A percentile compares a stretch with the other conserved stretches of the same genome.
These are phyloP conservation scores for Dianthus caryophyllus DNA, from an alignment of 148 eudicot species.

Conservation along the genomic window DNA sequence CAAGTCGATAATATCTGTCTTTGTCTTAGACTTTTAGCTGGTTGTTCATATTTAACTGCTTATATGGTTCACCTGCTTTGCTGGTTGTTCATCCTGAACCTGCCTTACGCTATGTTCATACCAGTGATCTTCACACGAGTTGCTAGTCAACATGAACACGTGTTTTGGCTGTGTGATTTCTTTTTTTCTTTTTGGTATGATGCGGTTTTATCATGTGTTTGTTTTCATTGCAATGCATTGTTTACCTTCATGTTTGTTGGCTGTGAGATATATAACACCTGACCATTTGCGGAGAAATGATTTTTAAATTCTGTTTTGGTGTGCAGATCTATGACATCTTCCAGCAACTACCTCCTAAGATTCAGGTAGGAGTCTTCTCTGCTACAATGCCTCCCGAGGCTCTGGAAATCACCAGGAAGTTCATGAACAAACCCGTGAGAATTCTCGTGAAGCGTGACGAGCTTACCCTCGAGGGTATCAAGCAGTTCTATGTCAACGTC, in stretches of 20 bases:
- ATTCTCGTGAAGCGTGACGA: slow-evolving; percentile 85
- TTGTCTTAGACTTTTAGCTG: not conserved
- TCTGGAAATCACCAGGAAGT: slow-evolving; percentile 69
- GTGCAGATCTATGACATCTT: slow-evolving; percentile 65
- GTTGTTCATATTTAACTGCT: not conserved
- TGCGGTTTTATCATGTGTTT: not conserved
- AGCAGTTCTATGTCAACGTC: slow-evolving; percentile 69
- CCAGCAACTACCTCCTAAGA: slow-evolving; percentile 62
- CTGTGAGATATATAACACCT: not conserved
- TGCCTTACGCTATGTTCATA: not conserved
- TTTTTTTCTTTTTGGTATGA: not conserved
- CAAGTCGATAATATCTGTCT: not conserved
- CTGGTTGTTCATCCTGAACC: not conserved
- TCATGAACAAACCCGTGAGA: slow-evolving; percentile 74
- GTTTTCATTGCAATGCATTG: not conserved
- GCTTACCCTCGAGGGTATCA: slow-evolving; percentile 79
- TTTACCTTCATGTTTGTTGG: not conserved
- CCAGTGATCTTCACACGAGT: not conserved
- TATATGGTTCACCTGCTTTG: not conserved
- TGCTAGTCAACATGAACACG: not conserved
- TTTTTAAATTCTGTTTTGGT: not conserved
- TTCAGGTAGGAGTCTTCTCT: slow-evolving; percentile 74
- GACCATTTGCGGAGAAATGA: not conserved
- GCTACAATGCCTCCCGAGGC: slow-evolving; percentile 88
- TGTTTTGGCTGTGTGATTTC: not conserved